Conservation (phyloP, 1,139 yeast genomes). For the Sporopachydermia cereana region DNA sequence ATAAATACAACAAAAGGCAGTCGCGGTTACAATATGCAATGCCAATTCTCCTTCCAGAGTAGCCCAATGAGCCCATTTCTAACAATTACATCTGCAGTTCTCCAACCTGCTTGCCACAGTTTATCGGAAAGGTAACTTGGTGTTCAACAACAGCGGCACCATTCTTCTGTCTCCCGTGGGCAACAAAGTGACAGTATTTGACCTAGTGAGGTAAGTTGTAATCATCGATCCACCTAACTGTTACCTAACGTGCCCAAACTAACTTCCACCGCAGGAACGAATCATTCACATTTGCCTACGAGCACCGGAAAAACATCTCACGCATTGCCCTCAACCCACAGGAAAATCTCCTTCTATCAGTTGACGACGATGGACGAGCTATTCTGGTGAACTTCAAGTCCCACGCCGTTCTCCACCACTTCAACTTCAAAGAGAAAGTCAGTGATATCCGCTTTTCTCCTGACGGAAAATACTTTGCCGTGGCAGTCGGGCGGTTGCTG, state of each 20-base stretch:
- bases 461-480: conserved; percentile 78
- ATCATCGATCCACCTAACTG: too few species aligned
- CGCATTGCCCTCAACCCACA: conserved; percentile 76
- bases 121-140: conserved; percentile 78
- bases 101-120: conserved; percentile 91
- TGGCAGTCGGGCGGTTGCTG: conserved; percentile 69
- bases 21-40: not conserved
- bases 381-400: conserved; percentile 77
- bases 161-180: conserved; percentile 86
- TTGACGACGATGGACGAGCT: conserved; percentile 89
- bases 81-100: conserved; percentile 36
- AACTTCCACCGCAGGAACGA: conserved; percentile 49
- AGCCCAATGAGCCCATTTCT: not conserved
- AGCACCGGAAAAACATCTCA: conserved; percentile 77
- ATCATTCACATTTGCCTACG: conserved; percentile 84
- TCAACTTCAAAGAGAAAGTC: conserved; percentile 79
- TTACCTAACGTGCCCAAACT: not conserved
- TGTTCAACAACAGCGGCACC: conserved; percentile 83
- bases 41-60: not conserved
- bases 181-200: conserved; percentile 82
- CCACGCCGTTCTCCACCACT: conserved; percentile 85
- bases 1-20: too few species aligned
- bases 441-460: conserved; percentile 74
- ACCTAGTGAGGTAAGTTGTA: conserved; percentile 47
- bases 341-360: conserved; percentile 69